Base-by-base conservation (phyloP, 306 rosid species). In the Quercus gilva region DNA sequence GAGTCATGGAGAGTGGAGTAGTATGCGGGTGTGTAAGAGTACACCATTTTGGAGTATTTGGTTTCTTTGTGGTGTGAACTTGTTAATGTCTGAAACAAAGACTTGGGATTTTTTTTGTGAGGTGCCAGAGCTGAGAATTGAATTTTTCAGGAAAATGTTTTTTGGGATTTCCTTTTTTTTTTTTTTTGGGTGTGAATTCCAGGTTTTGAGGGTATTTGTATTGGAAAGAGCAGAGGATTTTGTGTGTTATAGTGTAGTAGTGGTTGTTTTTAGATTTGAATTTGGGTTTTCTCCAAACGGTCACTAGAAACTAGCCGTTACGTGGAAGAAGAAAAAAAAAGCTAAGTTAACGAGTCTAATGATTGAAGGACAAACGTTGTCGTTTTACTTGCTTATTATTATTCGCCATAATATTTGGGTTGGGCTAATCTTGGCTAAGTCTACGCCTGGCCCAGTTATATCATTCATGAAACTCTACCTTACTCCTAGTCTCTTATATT, bases 1-100 rank as follows among this genome's bases (percentile, higher is more conserved):
- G 98, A 95, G 64, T 90, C 99, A 1, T 95, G 99, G 64, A 93
- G 97, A 6, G 93, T 79, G 43, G 99, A 93, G 84, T 95, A 93
- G 91, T 95, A 93, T 0, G 90, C 81, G 74, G 97, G 97, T 2
- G 94, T 92, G 90, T 95, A 90, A 0, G 99, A 89, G 82, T 89
- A 86, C 67, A 87, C 98, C 99, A 95, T 95, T 64, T 52, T 88
- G 20, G 68, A 78, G 52, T 25, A 26, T 76, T 31, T 77, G n/a
- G 37, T 49, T 49, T 49, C 55, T 26, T 55, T 45, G 72, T n/a
- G 52, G 14, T 28, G 29, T 2, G 60, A 75, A 68, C 57, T 53
- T 74, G 9, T 7, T 6, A 80, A 17, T 2, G 74, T 41, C 55
- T 71, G 45, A 35, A 28, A n/a, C 5, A 68, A 21, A 56, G 63